These are phyloP conservation scores for Schwanniomyces yamadae DNA, from an alignment of 805 yeast species.

Conservation along the genomic window DNA sequence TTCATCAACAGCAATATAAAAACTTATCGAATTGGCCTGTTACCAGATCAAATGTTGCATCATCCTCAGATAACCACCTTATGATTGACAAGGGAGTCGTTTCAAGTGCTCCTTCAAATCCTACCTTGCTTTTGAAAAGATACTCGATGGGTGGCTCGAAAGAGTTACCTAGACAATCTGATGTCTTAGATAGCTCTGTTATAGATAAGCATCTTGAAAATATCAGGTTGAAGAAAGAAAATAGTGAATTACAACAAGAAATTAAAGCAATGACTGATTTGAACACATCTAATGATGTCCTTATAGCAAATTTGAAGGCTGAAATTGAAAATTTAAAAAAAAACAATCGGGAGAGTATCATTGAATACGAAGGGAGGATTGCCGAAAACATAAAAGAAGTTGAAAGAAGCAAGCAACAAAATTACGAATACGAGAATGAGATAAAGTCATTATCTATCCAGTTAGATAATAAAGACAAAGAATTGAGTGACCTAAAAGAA, in stretches of 20 bases:
- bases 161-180: conserved; percentile 9
- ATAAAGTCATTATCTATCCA: conserved; percentile 10
- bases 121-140: conserved; percentile 28
- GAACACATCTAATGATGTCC: conserved; percentile 11
- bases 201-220: conserved; percentile 45
- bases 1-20: conserved; percentile 70
- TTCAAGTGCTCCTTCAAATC: conserved; percentile 12
- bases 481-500: conserved; percentile 14
- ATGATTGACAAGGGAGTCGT: conserved; percentile 12
- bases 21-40: conserved; percentile 50
- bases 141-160: conserved; percentile 2
- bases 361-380: neutral
- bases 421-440: conserved; percentile 8
- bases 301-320: conserved; percentile 7
- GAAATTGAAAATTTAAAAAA: conserved; percentile 9
- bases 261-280: neutral
- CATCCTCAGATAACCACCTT: conserved; percentile 15
- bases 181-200: conserved; percentile 33
- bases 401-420: conserved; percentile 10
- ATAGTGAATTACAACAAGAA: conserved; percentile 14
- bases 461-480: conserved; percentile 13
- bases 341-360: conserved; percentile 3
- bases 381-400: conserved; percentile 1
- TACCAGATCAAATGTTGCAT: conserved; percentile 13
- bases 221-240: conserved; percentile 35